Conservation (phyloP, 371 early-diverging fungal species). For the Rhizopus sp. region DNA sequence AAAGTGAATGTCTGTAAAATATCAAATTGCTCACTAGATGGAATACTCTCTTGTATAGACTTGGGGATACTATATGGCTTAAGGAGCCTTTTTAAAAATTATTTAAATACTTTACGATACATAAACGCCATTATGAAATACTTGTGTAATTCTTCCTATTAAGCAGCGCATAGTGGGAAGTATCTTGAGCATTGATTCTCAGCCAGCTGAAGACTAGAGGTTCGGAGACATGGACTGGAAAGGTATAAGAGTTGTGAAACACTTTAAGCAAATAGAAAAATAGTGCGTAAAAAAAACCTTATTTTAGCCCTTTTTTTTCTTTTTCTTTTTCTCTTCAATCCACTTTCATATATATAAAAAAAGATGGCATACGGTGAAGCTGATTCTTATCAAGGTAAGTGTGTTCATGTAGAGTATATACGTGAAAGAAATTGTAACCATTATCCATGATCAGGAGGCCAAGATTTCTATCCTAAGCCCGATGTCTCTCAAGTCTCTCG, state of each 20-base stretch:
- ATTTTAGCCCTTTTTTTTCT: background rate
- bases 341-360: background rate
- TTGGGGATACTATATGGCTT: too few relatives aligned
- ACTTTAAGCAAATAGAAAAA: conserved; percentile 2
- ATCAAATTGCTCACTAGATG: too few relatives aligned
- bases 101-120: too few relatives aligned
- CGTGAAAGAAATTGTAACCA: background rate
- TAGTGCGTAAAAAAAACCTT: background rate
- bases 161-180: too few relatives aligned
- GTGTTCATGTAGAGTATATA: background rate
- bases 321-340: conserved; percentile 8
- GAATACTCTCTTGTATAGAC: too few relatives aligned
- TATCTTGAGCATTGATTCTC: too few relatives aligned
- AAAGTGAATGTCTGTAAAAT: too few relatives aligned
- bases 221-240: conserved; percentile 12
- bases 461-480: conserved; percentile 24
- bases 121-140: too few relatives aligned
- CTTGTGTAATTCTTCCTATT: too few relatives aligned
- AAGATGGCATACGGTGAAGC: conserved; percentile 15
- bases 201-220: background rate
- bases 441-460: conserved; percentile 3
- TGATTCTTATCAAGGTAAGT: conserved; percentile 26
- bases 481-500: conserved; percentile 32
- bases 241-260: conserved; percentile 7
- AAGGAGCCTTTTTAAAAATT: too few relatives aligned